Evolutionary conservation across 1,284 basidiomycete genomes (phyloP), one percentile per base, ranked within the genome.

Genomic region (Apiotrichum gamsii): DNA sequence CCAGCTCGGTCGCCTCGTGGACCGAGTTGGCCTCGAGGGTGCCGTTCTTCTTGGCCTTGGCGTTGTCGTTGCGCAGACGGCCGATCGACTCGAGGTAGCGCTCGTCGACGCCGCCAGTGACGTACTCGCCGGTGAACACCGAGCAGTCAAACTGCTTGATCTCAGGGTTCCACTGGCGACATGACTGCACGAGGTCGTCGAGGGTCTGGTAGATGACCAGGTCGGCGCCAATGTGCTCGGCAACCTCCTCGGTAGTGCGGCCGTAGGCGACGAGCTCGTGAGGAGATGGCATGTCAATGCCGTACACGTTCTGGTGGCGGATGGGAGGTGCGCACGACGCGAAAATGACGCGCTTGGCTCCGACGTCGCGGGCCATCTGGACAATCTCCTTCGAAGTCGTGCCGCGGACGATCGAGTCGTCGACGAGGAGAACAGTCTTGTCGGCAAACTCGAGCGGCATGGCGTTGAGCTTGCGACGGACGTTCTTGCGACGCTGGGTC

Each of bases 341-440:
- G 58, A 98, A 85, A 58, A 97, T 87, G 61, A 99, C 90, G 61
- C 87, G 89, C 73, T 87, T 90, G n/a, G 95, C 94, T 15, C 95
- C 95, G 8, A 96, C 95, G 64, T 99, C 95, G 67, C 93, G 90
- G 25, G 95, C 95, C 94, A 99, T 98, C 72, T 97, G 93, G 36
- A 99, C 83, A 59, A 99, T 99, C 73, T 99, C 95, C 69, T 90
- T 95, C 14, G 93, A 97, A 0, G 95, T 99, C 1, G 95, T 99
- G 13, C 95, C 95, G 37, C 95, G 84, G 10, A 99, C 95, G 60
- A 99, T 99, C 0, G 94, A 97, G 74, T 98, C 90, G 74, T 99
- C 95, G 23, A 99, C 95, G 41, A 99, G 80, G 39, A 99, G 79
- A 8, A 99, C 91, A 58, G 85, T 88, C 77, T 96, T 97, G 62